phyloP scores from a whole-genome alignment of 805 yeast species.

The Candida adriatica region DNA sequence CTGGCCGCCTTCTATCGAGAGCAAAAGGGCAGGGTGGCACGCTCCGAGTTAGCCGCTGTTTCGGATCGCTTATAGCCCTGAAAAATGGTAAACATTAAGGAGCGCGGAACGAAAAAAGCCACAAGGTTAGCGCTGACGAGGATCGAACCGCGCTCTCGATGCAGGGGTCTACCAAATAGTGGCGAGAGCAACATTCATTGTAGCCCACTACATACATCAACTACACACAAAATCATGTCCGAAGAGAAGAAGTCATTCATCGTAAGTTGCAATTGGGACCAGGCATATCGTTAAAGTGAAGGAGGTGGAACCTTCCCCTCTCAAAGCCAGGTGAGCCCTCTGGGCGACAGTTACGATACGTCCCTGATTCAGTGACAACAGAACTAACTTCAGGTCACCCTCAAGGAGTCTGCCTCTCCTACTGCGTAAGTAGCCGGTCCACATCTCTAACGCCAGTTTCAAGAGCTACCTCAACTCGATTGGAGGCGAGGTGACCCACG shows the following conservation, averaged over 20 bases:
- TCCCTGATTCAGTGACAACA: background rate
- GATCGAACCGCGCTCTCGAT: too few relatives aligned
- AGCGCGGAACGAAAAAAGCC: too few relatives aligned
- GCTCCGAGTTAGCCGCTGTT: too few relatives aligned
- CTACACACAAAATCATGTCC: constrained; percentile 11
- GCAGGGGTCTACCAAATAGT: too few relatives aligned
- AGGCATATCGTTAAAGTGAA: too few relatives aligned
- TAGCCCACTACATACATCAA: too few relatives aligned
- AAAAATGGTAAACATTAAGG: too few relatives aligned
- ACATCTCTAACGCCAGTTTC: constrained; percentile 26
- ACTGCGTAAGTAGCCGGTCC: constrained; percentile 22
- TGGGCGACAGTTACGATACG: background rate
- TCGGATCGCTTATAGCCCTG: too few relatives aligned
- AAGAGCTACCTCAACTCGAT: constrained; percentile 41
- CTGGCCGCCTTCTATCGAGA: too few relatives aligned
- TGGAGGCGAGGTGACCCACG: constrained; percentile 58
- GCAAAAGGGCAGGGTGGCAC: too few relatives aligned
- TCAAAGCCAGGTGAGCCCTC: background rate
- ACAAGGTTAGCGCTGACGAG: too few relatives aligned
- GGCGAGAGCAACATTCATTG: too few relatives aligned
- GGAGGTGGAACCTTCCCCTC: background rate
- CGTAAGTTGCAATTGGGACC: constrained; percentile 6
- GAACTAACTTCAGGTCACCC: constrained; percentile 27
- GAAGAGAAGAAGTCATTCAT: constrained; percentile 23
- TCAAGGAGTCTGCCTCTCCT: constrained; percentile 28